Percentiles rank a stretch among this genome's conserved stretches.
These are phyloP conservation scores for Tilletia walkeri DNA, from an alignment of 1,284 basidiomycete genomes.

Conservation along the genomic window DNA sequence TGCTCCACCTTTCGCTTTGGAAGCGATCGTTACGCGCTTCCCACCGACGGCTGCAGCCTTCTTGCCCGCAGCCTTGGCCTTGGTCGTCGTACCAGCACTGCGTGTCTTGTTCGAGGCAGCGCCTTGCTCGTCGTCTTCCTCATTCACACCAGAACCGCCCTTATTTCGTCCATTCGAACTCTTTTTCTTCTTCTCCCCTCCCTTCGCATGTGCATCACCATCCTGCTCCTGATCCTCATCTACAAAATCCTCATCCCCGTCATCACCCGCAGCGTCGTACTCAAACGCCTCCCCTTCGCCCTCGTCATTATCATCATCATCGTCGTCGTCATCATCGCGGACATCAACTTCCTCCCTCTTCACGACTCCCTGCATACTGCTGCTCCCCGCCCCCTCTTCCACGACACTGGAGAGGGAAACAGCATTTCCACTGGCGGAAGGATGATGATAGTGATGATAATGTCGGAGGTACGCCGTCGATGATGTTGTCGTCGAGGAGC, in stretches of 20 bases:
- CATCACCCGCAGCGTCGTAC: conserved; percentile 16
- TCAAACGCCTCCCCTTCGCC: conserved; percentile 19
- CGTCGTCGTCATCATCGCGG: conserved; percentile 18
- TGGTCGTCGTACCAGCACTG: background rate
- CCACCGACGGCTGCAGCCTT: background rate
- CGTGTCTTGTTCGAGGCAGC: background rate
- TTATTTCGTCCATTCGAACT: background rate
- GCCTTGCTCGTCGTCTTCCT: background rate
- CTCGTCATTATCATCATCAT: conserved; percentile 29
- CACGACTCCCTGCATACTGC: conserved; percentile 17
- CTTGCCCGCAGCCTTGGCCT: conserved; percentile 22
- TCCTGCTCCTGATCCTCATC: conserved; percentile 7
- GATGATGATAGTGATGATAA: conserved; percentile 4
- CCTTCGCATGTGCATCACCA: background rate
- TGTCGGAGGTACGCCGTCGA: background rate
- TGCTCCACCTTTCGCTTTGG: background rate
- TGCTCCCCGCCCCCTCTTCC: background rate
- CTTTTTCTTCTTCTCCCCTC: background rate
- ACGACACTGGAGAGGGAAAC: conserved; percentile 15
- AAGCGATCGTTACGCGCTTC: too few relatives aligned
- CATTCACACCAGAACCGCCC: background rate
- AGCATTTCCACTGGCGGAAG: background rate
- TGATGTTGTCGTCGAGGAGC: too few relatives aligned
- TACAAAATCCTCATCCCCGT: conserved; percentile 16
- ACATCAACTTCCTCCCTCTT: conserved; percentile 23